Percentiles rank a stretch among this genome's conserved stretches.
Evolutionary conservation across 441 rosid species (phyloP).

Genomic region (Eutrema salsugineum): DNA sequence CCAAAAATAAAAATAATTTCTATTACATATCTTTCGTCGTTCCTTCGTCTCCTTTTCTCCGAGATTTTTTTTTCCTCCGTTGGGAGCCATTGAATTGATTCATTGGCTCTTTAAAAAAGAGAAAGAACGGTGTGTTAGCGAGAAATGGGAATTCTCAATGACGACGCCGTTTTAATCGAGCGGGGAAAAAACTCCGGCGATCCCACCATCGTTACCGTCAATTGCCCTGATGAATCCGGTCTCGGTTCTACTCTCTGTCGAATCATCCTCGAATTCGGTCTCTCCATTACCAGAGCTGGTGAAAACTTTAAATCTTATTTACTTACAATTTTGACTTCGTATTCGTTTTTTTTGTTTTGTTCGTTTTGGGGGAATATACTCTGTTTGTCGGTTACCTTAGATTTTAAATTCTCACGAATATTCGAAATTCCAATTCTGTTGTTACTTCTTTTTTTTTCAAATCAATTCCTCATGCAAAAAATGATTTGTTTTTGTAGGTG

Average conservation of each 20-base stretch:
- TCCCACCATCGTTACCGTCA: constrained; percentile 51
- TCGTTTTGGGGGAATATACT: constrained; percentile 13
- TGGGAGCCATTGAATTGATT: constrained; percentile 12
- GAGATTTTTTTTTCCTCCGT: neutral
- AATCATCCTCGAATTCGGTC: constrained; percentile 52
- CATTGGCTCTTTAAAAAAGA: neutral
- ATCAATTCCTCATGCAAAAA: neutral
- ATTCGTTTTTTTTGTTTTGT: neutral
- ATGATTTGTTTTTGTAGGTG: too few relatives aligned
- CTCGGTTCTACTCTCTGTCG: constrained; percentile 61
- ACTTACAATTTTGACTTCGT: neutral
- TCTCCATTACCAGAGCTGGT: constrained; percentile 52
- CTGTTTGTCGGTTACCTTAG: constrained; percentile 22
- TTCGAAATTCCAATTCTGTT: neutral
- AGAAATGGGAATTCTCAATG: constrained; percentile 48
- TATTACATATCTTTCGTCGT: neutral
- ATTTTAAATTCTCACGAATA: neutral
- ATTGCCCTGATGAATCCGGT: constrained; percentile 63
- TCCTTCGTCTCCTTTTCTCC: neutral
- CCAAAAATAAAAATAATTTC: neutral
- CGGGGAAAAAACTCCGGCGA: constrained; percentile 31
- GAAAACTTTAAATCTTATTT: neutral
- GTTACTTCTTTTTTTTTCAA: neutral
- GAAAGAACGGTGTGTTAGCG: neutral
- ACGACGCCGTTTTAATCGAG: constrained; percentile 51